These are phyloP conservation scores for Ophiostoma populinum DNA, from an alignment of 2,329 filamentous ascomycete species.

Conservation along the genomic window DNA sequence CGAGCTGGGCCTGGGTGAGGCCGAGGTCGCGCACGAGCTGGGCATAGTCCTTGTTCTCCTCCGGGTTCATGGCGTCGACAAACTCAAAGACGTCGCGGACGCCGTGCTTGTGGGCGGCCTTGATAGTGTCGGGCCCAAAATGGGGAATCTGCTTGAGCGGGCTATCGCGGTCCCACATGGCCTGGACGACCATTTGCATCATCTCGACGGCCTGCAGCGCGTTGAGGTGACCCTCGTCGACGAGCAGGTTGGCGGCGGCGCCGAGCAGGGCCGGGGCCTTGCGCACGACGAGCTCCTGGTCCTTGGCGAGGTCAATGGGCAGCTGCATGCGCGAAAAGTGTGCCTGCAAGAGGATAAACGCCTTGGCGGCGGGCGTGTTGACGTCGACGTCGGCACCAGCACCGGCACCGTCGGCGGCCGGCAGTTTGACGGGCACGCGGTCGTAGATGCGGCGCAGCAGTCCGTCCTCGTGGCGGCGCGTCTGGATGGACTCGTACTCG, in stretches of 20 bases:
- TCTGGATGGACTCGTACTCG: slow-evolving; percentile 85
- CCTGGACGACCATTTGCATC: slow-evolving; percentile 97
- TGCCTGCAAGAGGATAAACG: slow-evolving; percentile 89
- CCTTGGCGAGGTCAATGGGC: slow-evolving; percentile 86
- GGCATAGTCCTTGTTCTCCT: slow-evolving; percentile 71
- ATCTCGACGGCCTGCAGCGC: slow-evolving; percentile 98
- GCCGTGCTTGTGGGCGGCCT: slow-evolving; percentile 61
- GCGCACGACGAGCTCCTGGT: slow-evolving; percentile 73
- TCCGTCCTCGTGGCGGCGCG: slow-evolving; percentile 77
- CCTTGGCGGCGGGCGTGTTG: slow-evolving; percentile 96
- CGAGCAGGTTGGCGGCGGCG: slow-evolving; percentile 86
- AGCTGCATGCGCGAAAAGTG: slow-evolving; percentile 97
- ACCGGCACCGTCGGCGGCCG: slow-evolving; percentile 30
- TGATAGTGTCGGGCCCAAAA: slow-evolving; percentile 69
- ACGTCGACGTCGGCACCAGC: slow-evolving; percentile 54
- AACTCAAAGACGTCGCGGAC: slow-evolving; percentile 95
- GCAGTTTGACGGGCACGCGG: slow-evolving; percentile 87
- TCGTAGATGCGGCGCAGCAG: slow-evolving; percentile 87
- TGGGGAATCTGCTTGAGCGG: slow-evolving; percentile 96
- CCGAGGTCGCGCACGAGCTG: slow-evolving; percentile 61
- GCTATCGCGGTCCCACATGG: slow-evolving; percentile 96
- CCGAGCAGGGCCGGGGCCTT: slow-evolving; percentile 79
- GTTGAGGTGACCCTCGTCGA: slow-evolving; percentile 88
- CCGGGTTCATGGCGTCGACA: slow-evolving; percentile 96
- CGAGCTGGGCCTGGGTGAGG: slow-evolving; percentile 65